Evolutionary conservation across 2,329 filamentous ascomycete species (phyloP).

Genomic region (Chaetomiaceae sp.): DNA sequence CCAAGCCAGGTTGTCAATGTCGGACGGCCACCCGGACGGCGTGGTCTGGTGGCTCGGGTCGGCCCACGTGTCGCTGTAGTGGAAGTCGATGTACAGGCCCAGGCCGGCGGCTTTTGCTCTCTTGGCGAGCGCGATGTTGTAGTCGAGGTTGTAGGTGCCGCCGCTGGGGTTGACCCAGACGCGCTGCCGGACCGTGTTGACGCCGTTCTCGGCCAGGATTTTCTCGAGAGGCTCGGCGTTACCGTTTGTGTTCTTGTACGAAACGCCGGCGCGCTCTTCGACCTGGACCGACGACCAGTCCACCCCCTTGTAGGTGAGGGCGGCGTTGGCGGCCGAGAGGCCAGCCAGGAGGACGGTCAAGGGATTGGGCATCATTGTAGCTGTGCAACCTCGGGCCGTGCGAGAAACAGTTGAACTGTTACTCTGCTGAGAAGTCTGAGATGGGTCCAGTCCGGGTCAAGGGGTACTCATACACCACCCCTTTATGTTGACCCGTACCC

Average conservation of each 20-base stretch:
- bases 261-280: constrained; percentile 57
- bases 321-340: constrained; percentile 21
- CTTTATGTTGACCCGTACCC: no score
- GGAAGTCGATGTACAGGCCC: constrained; percentile 42
- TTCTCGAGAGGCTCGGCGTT: constrained; percentile 53
- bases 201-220: constrained; percentile 57
- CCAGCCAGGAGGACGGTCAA: constrained; percentile 19
- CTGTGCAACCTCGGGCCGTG: neutral
- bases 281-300: constrained; percentile 66
- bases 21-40: constrained; percentile 60
- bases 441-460: no score
- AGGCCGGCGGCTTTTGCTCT: constrained; percentile 60
- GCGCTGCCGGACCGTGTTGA: constrained; percentile 67
- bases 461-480: no score
- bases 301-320: constrained; percentile 60
- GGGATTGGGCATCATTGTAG: constrained; percentile 17
- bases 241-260: constrained; percentile 56
- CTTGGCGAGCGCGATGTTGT: constrained; percentile 64
- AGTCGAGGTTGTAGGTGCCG: constrained; percentile 63
- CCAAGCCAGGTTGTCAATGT: constrained; percentile 54
- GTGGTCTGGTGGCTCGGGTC: constrained; percentile 60
- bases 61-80: constrained; percentile 46
- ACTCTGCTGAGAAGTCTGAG: no score
- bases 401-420: neutral
- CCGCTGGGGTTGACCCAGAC: constrained; percentile 66